Evolutionary conservation across 192 early-diverging fungal genomes (phyloP).

Genomic region (Podila verticillata): DNA sequence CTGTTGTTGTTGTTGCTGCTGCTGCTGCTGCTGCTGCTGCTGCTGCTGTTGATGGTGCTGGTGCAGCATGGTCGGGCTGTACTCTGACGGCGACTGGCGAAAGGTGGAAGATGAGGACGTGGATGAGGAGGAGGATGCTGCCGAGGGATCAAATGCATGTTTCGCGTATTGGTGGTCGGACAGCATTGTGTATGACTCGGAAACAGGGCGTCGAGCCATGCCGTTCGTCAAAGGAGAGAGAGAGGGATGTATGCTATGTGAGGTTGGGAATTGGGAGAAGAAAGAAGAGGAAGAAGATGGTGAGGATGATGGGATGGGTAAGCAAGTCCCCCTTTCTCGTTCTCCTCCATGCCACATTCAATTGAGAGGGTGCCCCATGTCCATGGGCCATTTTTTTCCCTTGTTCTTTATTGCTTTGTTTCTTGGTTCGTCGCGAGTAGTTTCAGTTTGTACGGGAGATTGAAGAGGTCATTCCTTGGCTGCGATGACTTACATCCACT

Average conservation of each 20-base stretch:
- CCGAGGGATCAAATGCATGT: conserved; percentile 45
- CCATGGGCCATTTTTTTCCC: too few relatives aligned
- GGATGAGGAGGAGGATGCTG: background rate
- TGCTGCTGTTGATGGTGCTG: conserved; percentile 41
- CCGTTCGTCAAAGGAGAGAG: conserved; percentile 8
- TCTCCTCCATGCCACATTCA: too few relatives aligned
- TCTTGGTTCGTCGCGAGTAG: too few relatives aligned
- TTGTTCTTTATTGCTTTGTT: too few relatives aligned
- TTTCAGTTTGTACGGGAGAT: too few relatives aligned
- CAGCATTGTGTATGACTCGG: conserved; percentile 51
- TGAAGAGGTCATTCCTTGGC: too few relatives aligned
- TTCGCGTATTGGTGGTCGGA: conserved; percentile 34
- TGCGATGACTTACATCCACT: too few relatives aligned
- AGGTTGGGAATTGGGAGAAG: background rate
- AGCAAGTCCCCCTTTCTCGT: too few relatives aligned
- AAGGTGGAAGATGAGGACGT: conserved; percentile 13
- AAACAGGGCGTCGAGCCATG: conserved; percentile 51
- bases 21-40: conserved; percentile 28
- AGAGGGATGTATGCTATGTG: background rate
- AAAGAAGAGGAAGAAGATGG: background rate
- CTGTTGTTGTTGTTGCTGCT: conserved; percentile 10
- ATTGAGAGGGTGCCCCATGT: too few relatives aligned
- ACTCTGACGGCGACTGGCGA: conserved; percentile 24
- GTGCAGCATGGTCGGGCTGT: conserved; percentile 44
- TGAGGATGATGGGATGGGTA: background rate